These are phyloP conservation scores for Dactylellina cionopaga DNA, from an alignment of 2,329 filamentous ascomycete genomes.

Conservation along the genomic window DNA sequence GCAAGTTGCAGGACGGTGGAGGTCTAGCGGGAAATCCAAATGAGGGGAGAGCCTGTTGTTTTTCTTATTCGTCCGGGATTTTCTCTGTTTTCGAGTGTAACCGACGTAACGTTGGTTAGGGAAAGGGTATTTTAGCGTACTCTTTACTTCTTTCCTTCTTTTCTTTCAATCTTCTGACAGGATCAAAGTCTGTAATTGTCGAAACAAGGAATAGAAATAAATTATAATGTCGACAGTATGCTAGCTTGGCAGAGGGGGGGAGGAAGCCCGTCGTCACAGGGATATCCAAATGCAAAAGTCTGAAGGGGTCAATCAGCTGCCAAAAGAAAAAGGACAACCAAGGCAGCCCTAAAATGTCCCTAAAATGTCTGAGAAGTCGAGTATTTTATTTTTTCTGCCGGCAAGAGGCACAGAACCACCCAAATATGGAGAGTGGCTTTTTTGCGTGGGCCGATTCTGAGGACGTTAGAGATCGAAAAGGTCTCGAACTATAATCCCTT, in stretches of 20 bases:
- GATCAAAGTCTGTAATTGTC: conserved; percentile 32
- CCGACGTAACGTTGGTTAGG: conserved; percentile 48
- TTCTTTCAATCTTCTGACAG: too few relatives aligned
- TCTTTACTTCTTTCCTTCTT: too few relatives aligned
- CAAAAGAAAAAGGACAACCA: conserved; percentile 43
- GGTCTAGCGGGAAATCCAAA: conserved; percentile 39
- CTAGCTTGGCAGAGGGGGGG: conserved; percentile 49
- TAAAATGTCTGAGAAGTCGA: conserved; percentile 50
- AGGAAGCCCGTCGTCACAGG: conserved; percentile 51
- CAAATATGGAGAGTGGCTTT: conserved; percentile 30
- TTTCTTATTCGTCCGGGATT: conserved; percentile 41
- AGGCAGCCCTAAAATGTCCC: conserved; percentile 52
- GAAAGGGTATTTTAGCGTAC: conserved; percentile 19
- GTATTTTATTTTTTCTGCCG: conserved; percentile 36
- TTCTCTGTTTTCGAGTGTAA: conserved; percentile 36
- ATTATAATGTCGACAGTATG: conserved; percentile 49
- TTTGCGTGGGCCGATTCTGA: conserved; percentile 28
- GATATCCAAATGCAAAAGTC: conserved; percentile 40
- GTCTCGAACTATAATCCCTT: conserved; percentile 27
- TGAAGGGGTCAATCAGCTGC: conserved; percentile 52
- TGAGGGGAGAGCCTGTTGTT: conserved; percentile 40
- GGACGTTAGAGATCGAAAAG: conserved; percentile 42
- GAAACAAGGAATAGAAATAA: conserved; percentile 43
- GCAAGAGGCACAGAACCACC: conserved; percentile 16
- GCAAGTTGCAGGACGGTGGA: too few relatives aligned